phyloP scores from a whole-genome alignment of 2,329 filamentous ascomycete species.

The Alternaria gaisen region DNA sequence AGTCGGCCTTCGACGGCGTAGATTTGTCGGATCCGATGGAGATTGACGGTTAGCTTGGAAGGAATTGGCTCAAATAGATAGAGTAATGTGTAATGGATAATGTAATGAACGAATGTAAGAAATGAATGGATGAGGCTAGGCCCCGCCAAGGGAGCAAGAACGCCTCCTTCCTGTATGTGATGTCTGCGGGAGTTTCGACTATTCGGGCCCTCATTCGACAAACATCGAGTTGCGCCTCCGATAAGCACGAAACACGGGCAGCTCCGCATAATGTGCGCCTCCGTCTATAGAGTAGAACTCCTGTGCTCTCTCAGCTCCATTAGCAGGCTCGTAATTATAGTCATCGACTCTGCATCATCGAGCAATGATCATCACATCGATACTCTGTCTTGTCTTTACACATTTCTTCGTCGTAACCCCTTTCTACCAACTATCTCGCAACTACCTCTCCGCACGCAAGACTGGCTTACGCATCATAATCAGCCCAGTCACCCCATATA shows the following conservation, averaged over 20 bases:
- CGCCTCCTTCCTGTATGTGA: not conserved
- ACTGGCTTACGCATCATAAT: conserved; percentile 25
- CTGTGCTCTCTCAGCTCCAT: not conserved
- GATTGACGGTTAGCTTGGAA: too few relatives aligned
- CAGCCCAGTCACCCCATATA: conserved; percentile 28
- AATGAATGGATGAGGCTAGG: too few relatives aligned
- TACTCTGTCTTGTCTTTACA: conserved; percentile 9
- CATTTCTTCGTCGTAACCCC: conserved; percentile 3
- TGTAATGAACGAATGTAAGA: too few relatives aligned
- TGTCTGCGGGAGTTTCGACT: not conserved
- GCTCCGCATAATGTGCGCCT: not conserved
- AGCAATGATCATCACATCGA: conserved; percentile 10
- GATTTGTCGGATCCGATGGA: too few relatives aligned
- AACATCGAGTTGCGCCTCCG: not conserved
- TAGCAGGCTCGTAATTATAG: too few relatives aligned
- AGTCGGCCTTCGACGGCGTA: too few relatives aligned
- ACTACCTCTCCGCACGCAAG: conserved; percentile 26
- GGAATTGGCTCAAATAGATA: too few relatives aligned
- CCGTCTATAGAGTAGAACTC: not conserved
- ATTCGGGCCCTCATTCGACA: not conserved
- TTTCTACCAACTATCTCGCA: conserved; percentile 15
- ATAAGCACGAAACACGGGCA: not conserved
- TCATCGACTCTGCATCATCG: not conserved
- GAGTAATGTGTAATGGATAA: too few relatives aligned
- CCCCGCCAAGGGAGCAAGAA: too few relatives aligned